These are phyloP conservation scores for Pseudogymnoascus sp. DNA, from an alignment of 2,329 filamentous ascomycete species.

Conservation along the genomic window DNA sequence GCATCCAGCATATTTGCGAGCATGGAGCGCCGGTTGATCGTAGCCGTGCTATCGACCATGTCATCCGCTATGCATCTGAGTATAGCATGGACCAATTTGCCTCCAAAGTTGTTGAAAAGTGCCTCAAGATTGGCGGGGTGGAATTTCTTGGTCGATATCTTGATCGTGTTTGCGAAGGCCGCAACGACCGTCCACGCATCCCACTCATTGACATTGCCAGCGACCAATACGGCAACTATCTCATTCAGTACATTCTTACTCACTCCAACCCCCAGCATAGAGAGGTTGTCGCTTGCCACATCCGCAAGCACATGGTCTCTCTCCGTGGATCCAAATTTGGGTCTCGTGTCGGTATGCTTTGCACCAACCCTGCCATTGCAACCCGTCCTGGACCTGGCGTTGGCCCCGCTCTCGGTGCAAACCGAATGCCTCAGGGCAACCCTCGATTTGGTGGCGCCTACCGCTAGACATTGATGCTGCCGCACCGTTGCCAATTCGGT, in stretches of 20 bases:
- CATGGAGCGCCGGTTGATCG: constrained; percentile 88
- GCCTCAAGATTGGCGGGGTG: constrained; percentile 85
- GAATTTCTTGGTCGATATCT: constrained; percentile 93
- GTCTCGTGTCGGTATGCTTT: constrained; percentile 96
- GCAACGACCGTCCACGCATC: constrained; percentile 85
- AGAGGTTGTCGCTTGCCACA: constrained; percentile 87
- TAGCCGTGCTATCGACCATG: constrained; percentile 88
- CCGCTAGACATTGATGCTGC: constrained; percentile 39
- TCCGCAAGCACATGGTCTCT: constrained; percentile 99
- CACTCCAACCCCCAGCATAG: constrained; percentile 82
- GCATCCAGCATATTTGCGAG: constrained; percentile 98
- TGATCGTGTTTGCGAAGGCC: constrained; percentile 87
- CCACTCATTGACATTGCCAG: constrained; percentile 96
- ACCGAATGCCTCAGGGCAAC: constrained; percentile 48
- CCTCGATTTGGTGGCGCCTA: constrained; percentile 54
- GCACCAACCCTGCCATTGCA: constrained; percentile 85
- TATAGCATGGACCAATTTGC: constrained; percentile 99
- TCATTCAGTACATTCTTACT: constrained; percentile 94
- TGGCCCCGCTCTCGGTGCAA: constrained; percentile 54
- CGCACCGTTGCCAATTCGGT: background rate
- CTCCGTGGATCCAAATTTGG: constrained; percentile 97
- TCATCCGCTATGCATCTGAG: constrained; percentile 85
- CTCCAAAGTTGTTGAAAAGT: constrained; percentile 98
- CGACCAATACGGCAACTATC: constrained; percentile 97
- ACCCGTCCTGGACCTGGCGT: constrained; percentile 83